A percentile compares a stretch with the other conserved stretches of the same genome.
phyloP scores from a whole-genome alignment of 2,329 filamentous ascomycete species.

The Sclerotinia minor region DNA sequence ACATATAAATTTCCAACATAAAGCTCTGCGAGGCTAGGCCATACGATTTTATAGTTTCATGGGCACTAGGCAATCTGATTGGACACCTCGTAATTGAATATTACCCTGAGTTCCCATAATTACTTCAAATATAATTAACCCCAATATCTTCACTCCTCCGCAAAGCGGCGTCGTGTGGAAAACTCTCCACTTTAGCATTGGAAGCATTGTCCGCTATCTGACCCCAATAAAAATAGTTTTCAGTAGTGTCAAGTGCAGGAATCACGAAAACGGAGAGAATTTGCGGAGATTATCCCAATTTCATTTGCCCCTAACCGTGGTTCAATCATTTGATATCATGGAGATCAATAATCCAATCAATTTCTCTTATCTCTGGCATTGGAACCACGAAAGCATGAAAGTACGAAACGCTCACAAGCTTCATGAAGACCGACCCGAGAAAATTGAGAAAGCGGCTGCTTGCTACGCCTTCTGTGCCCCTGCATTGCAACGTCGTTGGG shows the following conservation, averaged over 20 bases:
- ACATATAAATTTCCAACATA: background rate
- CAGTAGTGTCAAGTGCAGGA: conserved; percentile 11
- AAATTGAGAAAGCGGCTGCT: conserved; percentile 16
- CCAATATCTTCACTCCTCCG: background rate
- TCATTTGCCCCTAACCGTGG: conserved; percentile 17
- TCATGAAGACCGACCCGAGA: conserved; percentile 8
- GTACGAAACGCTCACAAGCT: conserved; percentile 24
- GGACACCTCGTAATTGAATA: background rate
- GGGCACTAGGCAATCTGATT: background rate
- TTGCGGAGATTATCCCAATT: conserved; percentile 23
- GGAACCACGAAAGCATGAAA: conserved; percentile 8
- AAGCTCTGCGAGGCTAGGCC: background rate
- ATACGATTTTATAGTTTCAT: background rate
- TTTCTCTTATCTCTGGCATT: conserved; percentile 18
- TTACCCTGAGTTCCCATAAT: background rate
- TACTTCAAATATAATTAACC: background rate
- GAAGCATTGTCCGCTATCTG: conserved; percentile 21
- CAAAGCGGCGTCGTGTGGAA: conserved; percentile 21
- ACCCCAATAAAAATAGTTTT: conserved; percentile 20
- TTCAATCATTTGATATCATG: conserved; percentile 19
- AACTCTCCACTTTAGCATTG: conserved; percentile 12
- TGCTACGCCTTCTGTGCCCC: conserved; percentile 21
- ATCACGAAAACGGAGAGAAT: conserved; percentile 23
- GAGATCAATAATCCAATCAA: conserved; percentile 14
- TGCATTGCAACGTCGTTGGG: conserved; percentile 24